Base-by-base conservation (phyloP, 1,139 yeast species). In the Hanseniaspora gamundiae region DNA sequence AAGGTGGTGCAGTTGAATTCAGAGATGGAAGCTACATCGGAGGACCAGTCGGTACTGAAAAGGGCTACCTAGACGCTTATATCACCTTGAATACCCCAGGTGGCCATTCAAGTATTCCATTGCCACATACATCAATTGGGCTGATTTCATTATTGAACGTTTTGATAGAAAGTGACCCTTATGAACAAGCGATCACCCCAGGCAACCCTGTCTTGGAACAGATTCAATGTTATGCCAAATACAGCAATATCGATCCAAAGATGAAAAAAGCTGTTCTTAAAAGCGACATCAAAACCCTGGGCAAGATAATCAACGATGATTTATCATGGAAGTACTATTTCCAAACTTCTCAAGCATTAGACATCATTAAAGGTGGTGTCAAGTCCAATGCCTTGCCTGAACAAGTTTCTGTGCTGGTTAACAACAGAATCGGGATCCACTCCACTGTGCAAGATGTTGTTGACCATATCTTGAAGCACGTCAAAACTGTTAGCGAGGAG, bases 311-410 rank as follows among this genome's bases (percentile, higher is more conserved):
- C 11, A 24, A 36, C 22, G n/a, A 36, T 2, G 36, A 33, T 33
- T 33, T 33, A 14, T 17, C 24, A 9, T 19, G 17, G 10, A 64
- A 63, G 39, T 74, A 65, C 49, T 59, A 71, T 24, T 66, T 77
- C 39, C 67, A 69, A 44, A 76, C 84, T 0, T 70, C 82, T 1
- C 80, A 76, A 54, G 81, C 84, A 1, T 66, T 72, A 33, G 83
- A 78, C 55, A 67, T 78, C 8, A 65, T 78, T 41, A 48, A 59
- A 13, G 84, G 84, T 24, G 86, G 85, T 38, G 69, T 70, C 21
- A 79, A 78, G 54, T 67, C 76, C 1, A 81, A 82, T 55, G 88
- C 91, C 2, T 66, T 83, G 46, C 94, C 94, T 1, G 93, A 83
- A 55, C 69, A 67, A 49, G 81, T 74, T 5, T 64, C 68, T 5